phyloP scores from a whole-genome alignment of 805 yeast species.

The Ogataea trehaloabstinens region DNA sequence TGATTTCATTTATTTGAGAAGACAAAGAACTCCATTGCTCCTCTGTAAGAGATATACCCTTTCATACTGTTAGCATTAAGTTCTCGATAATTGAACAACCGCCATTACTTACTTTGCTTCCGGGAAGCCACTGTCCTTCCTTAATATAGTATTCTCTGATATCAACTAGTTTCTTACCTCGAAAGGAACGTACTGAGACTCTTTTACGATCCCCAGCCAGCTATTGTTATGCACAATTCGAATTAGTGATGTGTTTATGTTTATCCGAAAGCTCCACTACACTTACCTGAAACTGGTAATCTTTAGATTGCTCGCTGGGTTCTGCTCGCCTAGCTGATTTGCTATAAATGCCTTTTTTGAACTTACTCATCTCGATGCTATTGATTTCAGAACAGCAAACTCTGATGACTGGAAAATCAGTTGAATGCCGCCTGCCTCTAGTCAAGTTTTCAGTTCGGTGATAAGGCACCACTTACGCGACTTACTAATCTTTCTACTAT shows the following conservation, averaged over 20 bases:
- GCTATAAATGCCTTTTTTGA: constrained; percentile 5
- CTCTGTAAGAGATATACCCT: constrained; percentile 58
- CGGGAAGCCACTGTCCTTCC: constrained; percentile 65
- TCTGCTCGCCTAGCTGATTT: constrained; percentile 3
- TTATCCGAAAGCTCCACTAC: background rate
- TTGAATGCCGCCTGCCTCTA: too few species aligned
- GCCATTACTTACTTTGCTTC: constrained; percentile 57
- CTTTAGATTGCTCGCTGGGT: constrained; percentile 4
- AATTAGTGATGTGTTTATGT: constrained; percentile 4
- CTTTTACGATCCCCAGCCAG: constrained; percentile 52
- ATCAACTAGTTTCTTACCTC: constrained; percentile 66
- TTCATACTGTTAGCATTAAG: constrained; percentile 8
- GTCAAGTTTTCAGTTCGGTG: too few species aligned
- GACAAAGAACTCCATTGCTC: constrained; percentile 53
- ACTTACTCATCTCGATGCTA: background rate
- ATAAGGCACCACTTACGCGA: too few species aligned
- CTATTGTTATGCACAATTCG: too few species aligned
- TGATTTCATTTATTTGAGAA: constrained; percentile 44
- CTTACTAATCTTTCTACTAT: too few species aligned
- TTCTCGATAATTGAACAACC: constrained; percentile 2
- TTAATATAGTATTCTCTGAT: constrained; percentile 79
- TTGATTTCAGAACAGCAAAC: too few species aligned
- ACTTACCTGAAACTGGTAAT: constrained; percentile 22
- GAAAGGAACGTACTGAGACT: constrained; percentile 71
- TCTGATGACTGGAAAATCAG: too few species aligned